phyloP scores from a whole-genome alignment of 805 yeast genomes.

The Schizosaccharomyces osmophilus region DNA sequence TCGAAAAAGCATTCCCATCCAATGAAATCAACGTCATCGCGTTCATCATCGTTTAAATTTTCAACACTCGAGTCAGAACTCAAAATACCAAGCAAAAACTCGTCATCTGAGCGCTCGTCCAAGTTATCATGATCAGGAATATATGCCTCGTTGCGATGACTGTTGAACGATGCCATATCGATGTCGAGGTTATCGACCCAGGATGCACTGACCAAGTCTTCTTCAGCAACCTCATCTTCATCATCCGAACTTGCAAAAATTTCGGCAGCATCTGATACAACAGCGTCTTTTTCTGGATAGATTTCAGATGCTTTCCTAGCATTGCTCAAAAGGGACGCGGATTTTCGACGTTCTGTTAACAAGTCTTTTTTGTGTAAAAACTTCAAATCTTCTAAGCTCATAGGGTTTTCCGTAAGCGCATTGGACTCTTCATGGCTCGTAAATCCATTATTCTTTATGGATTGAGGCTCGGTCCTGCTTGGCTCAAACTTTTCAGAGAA shows the following conservation, averaged over 20 bases:
- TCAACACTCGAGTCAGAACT: background rate
- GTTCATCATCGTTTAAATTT: background rate
- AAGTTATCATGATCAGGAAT: background rate
- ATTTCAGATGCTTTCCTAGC: too few relatives aligned
- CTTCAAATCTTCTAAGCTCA: background rate
- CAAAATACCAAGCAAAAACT: background rate
- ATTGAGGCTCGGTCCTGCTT: too few relatives aligned
- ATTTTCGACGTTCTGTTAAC: background rate
- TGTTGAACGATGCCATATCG: background rate
- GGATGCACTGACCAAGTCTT: background rate
- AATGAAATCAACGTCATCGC: constrained; percentile 1
- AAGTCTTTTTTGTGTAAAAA: background rate
- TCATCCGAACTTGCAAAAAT: background rate
- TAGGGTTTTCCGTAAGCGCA: background rate
- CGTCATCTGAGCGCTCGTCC: background rate
- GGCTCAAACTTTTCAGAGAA: too few relatives aligned
- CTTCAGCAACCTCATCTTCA: background rate
- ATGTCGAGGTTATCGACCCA: background rate
- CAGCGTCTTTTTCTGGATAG: too few relatives aligned
- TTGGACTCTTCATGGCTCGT: background rate
- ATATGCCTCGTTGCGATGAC: background rate
- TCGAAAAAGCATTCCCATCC: constrained; percentile 3
- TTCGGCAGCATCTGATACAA: background rate
- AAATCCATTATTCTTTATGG: too few relatives aligned
- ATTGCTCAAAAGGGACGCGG: background rate